phyloP scores from a whole-genome alignment of 2,329 filamentous ascomycete genomes.

The Chaetomiaceae sp. region DNA sequence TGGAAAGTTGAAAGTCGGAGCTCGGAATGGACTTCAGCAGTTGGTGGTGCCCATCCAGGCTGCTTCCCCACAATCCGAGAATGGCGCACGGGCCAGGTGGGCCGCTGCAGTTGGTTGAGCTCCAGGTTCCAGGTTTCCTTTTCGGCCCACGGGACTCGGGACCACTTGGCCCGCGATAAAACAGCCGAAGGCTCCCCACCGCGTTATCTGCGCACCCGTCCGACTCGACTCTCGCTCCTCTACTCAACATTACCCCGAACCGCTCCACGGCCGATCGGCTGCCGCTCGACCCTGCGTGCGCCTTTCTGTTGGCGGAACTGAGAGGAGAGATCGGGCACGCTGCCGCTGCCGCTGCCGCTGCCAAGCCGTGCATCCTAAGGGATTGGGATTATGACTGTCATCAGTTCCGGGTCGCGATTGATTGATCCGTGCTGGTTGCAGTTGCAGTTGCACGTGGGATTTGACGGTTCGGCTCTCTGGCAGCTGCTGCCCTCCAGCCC shows the following conservation, averaged over 20 bases:
- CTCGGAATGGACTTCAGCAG: too few species aligned
- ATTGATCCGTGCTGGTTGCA: too few species aligned
- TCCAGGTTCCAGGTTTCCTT: too few species aligned
- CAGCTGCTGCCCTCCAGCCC: too few species aligned
- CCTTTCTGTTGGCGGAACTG: neutral
- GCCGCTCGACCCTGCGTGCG: neutral
- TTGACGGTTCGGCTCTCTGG: neutral
- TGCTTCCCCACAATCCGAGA: too few species aligned
- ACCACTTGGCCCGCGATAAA: constrained; percentile 16
- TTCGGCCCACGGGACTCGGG: neutral
- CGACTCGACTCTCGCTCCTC: constrained; percentile 29
- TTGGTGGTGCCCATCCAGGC: too few species aligned
- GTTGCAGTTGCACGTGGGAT: neutral
- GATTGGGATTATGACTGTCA: too few species aligned
- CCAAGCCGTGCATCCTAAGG: too few species aligned
- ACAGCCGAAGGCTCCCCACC: constrained; percentile 17
- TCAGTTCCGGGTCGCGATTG: too few species aligned
- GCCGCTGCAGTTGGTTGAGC: neutral
- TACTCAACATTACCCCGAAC: constrained; percentile 45
- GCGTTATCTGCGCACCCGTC: neutral
- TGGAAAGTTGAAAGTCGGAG: too few species aligned
- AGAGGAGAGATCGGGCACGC: too few species aligned
- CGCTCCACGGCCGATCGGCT: constrained; percentile 3
- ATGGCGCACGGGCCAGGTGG: constrained; percentile 1
- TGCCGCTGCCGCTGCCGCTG: too few species aligned